Evolutionary conservation across 129 eudicot species (phyloP), one percentile per base, ranked within the genome.

Genomic region (Pulicaria dysenterica): DNA sequence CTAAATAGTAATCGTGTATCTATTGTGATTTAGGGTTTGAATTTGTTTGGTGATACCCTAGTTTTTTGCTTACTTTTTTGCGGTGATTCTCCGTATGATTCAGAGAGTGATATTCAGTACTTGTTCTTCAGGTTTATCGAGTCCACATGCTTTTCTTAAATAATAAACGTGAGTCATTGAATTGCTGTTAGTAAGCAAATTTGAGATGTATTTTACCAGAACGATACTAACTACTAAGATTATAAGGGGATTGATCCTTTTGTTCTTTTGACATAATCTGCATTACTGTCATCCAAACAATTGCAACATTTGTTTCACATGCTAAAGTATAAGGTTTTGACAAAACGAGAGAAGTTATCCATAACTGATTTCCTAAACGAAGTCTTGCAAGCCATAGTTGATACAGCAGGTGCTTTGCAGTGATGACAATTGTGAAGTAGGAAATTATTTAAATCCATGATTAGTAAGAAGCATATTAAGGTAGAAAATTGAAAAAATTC

Each of bases 21-120:
- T 63, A 44, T 64, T 65, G 65, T 43, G 48, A 36, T 64, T 48
- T 64, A 66, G 79, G 79, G 72, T 74, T 74, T 64, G 11, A 16
- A 43, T 64, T 73, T 61, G 50, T 47, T 38, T 61, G 43, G 17
- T 73, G 31, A 9, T 17, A 24, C 40, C 41, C 49, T 13, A 40
- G 24, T 12, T 8, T 58, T 58, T 3, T 31, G 14, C n/a, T 39
- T 8, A 12, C 3, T 39, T 69, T 45, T 38, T 40, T 6, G 11
- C 14, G 31, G 10, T 47, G 46, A 48, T 9, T 38, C 7, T 37
- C 38, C 60, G 38, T 73, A 10, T 44, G 38, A 42, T 55, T 70
- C 37, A 55, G 54, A 44, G n/a, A 40, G 13, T 53, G 41, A 54
- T 69, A 39, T 15, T 54, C 38, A 41, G 10, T 54, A 53, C 14